Evolutionary conservation across 2,329 filamentous ascomycete genomes (phyloP).

Genomic region (Tolypocladium tundrense): DNA sequence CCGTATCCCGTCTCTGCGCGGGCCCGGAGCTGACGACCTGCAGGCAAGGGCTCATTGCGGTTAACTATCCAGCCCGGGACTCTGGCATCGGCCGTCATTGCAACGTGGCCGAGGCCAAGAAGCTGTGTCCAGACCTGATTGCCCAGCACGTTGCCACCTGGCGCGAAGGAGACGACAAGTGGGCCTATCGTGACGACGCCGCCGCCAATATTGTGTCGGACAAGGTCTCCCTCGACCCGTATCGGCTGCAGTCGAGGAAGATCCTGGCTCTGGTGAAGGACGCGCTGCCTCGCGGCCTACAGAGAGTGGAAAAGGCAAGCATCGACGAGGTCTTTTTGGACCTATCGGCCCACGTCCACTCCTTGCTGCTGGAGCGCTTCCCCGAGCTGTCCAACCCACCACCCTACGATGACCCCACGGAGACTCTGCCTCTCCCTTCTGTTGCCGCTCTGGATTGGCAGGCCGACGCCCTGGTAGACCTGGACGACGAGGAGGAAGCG

Average conservation of each 20-base stretch:
- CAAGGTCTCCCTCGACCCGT: slow-evolving; percentile 91
- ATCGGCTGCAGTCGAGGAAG: slow-evolving; percentile 71
- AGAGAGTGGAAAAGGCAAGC: slow-evolving; percentile 82
- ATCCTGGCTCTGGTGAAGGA: slow-evolving; percentile 75
- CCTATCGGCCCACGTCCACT: slow-evolving; percentile 74
- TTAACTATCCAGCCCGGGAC: slow-evolving; percentile 85
- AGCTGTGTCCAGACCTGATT: slow-evolving; percentile 74
- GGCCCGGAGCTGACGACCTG: background rate
- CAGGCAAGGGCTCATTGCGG: slow-evolving; percentile 84
- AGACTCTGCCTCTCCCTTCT: slow-evolving; percentile 60
- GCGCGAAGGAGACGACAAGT: slow-evolving; percentile 82
- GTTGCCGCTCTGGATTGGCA: slow-evolving; percentile 70
- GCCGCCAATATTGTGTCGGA: slow-evolving; percentile 71
- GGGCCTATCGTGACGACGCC: slow-evolving; percentile 82
- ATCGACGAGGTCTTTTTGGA: slow-evolving; percentile 96
- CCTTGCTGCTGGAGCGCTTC: slow-evolving; percentile 63
- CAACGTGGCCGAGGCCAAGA: slow-evolving; percentile 69
- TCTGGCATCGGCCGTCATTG: slow-evolving; percentile 75
- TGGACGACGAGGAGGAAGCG: slow-evolving; percentile 60
- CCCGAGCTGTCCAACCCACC: slow-evolving; percentile 55
- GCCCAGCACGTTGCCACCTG: slow-evolving; percentile 92
- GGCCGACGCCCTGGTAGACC: slow-evolving; percentile 69
- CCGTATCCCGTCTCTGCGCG: background rate
- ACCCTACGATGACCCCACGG: slow-evolving; percentile 63
- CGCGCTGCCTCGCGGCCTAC: slow-evolving; percentile 51